Evolutionary conservation across 768 basidiomycete genomes (phyloP), one percentile per base, ranked within the genome.

Genomic region (Mycena albidolilacea): DNA sequence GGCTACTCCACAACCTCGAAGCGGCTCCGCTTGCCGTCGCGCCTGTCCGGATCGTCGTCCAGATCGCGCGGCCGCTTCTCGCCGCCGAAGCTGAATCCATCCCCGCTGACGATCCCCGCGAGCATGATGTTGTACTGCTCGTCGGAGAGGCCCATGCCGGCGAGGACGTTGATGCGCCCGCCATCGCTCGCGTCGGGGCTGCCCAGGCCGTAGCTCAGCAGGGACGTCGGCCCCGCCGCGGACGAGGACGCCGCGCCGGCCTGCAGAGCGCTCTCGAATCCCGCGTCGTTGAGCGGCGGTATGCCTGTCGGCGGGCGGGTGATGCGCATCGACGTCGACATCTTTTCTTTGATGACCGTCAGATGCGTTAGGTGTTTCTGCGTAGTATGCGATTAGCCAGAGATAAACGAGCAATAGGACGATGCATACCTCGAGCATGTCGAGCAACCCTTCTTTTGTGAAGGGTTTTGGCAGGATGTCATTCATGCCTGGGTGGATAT

Each of bases 391-490:
- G 57, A 35, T 66, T 39, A 71, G 64, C 39, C 46, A 39, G 63
- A 55, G 17, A 15, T 10, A 48, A 7, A 48, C 62, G 10, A 46
- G 23, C 10, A 38, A 30, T 44, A 19, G 30, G 52, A 38, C 39
- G n/a, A 23, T 35, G 61, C 79, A 37, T 65, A 95, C 94, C 85
- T 99, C 97, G 73, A 99, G 92, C 91, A 98, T 97, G 74, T 93
- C 92, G 59, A 97, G 84, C 39, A 99, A 84, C 17, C 94, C 94
- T 79, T 97, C 92, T 81, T 96, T 95, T n/a, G 95, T 97, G 84
- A 99, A 99, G 4, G 97, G 97, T 81, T 99, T 99, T 9, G 97
- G 94, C 19, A 99, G 85, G 69, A 98, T 94, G 82, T 98, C 97
- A 81, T 97, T 98, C 97, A 98, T 98, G 19, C 97, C 93, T 86